Conservation (phyloP, 2,329 filamentous ascomycete species). For the Fusarium denticulatum region DNA sequence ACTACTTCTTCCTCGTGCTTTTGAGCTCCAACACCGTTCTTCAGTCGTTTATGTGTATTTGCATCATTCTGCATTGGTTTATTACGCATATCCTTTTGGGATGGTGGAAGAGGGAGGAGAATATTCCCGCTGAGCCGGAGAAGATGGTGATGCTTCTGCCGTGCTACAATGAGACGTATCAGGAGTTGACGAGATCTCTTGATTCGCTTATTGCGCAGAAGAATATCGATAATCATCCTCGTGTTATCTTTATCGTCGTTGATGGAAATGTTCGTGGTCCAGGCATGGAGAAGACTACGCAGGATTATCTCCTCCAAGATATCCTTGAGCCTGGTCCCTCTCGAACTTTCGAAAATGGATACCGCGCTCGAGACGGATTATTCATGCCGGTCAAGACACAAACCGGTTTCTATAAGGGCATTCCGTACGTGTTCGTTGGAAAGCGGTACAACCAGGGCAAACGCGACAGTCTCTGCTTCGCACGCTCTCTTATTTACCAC, state of each 20-base stretch:
- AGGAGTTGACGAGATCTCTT: constrained; percentile 56
- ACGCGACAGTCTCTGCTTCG: constrained; percentile 60
- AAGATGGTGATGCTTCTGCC: constrained; percentile 58
- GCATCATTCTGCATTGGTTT: constrained; percentile 48
- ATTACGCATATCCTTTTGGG: constrained; percentile 46
- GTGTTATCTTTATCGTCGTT: constrained; percentile 59
- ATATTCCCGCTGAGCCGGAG: constrained; percentile 52
- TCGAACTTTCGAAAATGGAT: constrained; percentile 53
- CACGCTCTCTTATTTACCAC: constrained; percentile 59
- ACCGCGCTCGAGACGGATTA: constrained; percentile 57
- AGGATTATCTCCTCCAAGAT: constrained; percentile 58
- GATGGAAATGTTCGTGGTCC: constrained; percentile 59
- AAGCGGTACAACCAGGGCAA: constrained; percentile 62
- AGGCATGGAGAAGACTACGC: constrained; percentile 59
- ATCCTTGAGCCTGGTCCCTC: constrained; percentile 52
- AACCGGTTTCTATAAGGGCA: constrained; percentile 55
- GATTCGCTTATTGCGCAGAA: constrained; percentile 58
- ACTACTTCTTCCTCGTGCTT: constrained; percentile 56
- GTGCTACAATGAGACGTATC: constrained; percentile 60
- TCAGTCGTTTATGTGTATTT: constrained; percentile 55
- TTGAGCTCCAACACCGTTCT: constrained; percentile 58
- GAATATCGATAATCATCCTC: constrained; percentile 53
- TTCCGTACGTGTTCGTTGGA: constrained; percentile 59
- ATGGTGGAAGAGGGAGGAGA: constrained; percentile 45
- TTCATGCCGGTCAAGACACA: constrained; percentile 58